Evolutionary conservation across 345 rosid genomes (phyloP), one percentile per base, ranked within the genome.

Genomic region (Rhodamnia argentea): DNA sequence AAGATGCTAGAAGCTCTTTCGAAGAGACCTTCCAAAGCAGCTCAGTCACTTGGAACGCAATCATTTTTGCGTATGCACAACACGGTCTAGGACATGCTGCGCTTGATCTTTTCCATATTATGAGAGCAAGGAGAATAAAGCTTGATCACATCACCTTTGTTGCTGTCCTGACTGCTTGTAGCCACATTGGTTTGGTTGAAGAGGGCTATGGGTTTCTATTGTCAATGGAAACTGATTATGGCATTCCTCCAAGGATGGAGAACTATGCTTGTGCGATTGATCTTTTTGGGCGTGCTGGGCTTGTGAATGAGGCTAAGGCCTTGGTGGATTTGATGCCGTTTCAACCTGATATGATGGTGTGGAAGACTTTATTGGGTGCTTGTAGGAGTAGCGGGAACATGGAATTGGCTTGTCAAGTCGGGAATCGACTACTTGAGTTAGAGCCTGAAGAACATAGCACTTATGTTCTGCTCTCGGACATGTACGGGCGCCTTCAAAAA

Each of bases 231-330:
- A 82, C 89, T 2, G 93, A 92, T 64, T 91, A 91, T 60, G 93
- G 94, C 32, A 91, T 94, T 86, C 86, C 93, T 64, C 95, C 96
- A 11, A 85, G 93, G 58, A 92, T 91, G 93, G 98, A 95, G 90
- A 97, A 95, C 89, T 95, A 94, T 85, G 95, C 96, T 83, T 94
- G 95, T 85, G 93, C 92, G 7, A 90, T 95, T 88, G 98, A 95
- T 93, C 92, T 94, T 18, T 89, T 92, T 86, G 98, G 98, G 14
- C 88, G 96, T 58, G 94, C 98, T 83, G 95, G 97, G 16, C 86
- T 76, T 62, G 86, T 92, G 75, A 82, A 87, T 15, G 90, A 91
- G 86, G 97, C 95, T 18, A 93, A 90, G 89, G 86, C 91, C 42
- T 83, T 94, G 85, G 87, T 95, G 27, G 93, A 93, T 52, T 90